Evolutionary conservation across 2,329 filamentous ascomycete species (phyloP), one percentile per base, ranked within the genome.

Genomic region (Teratosphaeria pseudoeucalypti): DNA sequence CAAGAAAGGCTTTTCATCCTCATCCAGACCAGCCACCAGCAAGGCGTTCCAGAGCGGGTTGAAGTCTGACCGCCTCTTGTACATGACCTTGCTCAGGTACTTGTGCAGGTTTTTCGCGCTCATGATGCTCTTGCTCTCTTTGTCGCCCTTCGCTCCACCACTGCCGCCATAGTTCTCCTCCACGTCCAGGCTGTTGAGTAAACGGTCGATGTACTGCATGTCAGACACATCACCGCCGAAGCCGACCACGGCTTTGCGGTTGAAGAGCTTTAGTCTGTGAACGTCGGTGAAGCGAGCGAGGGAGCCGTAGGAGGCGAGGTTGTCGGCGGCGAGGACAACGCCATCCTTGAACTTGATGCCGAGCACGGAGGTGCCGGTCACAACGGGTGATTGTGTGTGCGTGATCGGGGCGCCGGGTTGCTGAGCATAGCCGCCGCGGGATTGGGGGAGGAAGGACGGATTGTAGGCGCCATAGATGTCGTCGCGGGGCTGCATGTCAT

Each of bases 41-140:
- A 99, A 79, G 73, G 92, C 87, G 79, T 97, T 99, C 94, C 94
- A 99, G 63, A 99, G 83, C 11, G 94, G 94, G 79, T 99, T 90
- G 82, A 99, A 95, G 73, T 96, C 89, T 71, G 87, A 90, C 70
- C 94, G 90, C 67, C 94, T 90, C 77, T 88, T 87, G 83, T 99
- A 99, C 76, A 99, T 85, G 66, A 97, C 88, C 80, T 97, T 96
- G 70, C 89, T 83, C 60, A 99, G 85, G 78, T 97, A 99, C 75
- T 89, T 95, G 82, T 97, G 92, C 65, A 99, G 85, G 78, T 96
- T 96, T 75, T 89, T 88, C 59, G 94, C 94, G 74, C 88, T 90
- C 70, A 99, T 86, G 67, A 71, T 64, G 39, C 67, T 67, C 57
- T 65, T 59, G 23, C 29, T 29, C 23, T 58, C 55, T 71, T 90